A percentile compares a stretch with the other conserved stretches of the same genome.
Conservation (phyloP, 2,329 filamentous ascomycete species). For the Fusarium sterilihyphosum region DNA sequence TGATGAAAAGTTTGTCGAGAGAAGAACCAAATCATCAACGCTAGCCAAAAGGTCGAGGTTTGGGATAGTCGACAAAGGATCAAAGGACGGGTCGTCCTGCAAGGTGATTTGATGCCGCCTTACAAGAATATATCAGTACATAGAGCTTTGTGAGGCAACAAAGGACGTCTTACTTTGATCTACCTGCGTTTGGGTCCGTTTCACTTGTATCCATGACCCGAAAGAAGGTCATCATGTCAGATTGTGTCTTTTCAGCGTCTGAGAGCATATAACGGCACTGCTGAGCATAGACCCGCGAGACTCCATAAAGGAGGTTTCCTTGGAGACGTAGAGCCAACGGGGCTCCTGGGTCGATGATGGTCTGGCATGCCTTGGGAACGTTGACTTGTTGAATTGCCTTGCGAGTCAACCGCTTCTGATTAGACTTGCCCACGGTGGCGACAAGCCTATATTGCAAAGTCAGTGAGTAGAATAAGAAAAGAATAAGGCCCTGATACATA, state of each 20-base stretch:
- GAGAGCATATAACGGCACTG: slow-evolving; percentile 87
- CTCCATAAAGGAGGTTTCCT: slow-evolving; percentile 85
- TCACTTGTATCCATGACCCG: slow-evolving; percentile 63
- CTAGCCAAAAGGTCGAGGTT: slow-evolving; percentile 50
- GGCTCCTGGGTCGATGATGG: slow-evolving; percentile 82
- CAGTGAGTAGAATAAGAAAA: background rate
- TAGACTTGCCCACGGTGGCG: slow-evolving; percentile 84
- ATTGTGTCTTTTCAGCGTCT: slow-evolving; percentile 80
- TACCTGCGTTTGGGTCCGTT: slow-evolving; percentile 76
- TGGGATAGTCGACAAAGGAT: slow-evolving; percentile 46
- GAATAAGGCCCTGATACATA: slow-evolving; percentile 54
- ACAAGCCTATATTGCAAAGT: slow-evolving; percentile 73
- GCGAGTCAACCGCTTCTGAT: slow-evolving; percentile 77
- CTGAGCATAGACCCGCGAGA: slow-evolving; percentile 85
- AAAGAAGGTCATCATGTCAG: slow-evolving; percentile 76
- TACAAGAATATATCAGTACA: slow-evolving; percentile 3
- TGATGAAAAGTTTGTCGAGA: slow-evolving; percentile 51
- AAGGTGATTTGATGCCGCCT: slow-evolving; percentile 82
- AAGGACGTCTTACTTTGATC: slow-evolving; percentile 68
- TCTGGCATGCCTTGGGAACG: slow-evolving; percentile 85
- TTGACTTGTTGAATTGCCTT: slow-evolving; percentile 92
- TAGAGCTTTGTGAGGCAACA: slow-evolving; percentile 39
- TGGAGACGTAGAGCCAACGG: slow-evolving; percentile 92
- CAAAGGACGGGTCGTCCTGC: slow-evolving; percentile 83
- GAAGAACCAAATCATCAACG: slow-evolving; percentile 46